Base-by-base conservation (phyloP, 495 filamentous ascomycete species). In the Hypoxylon cercidicola region DNA sequence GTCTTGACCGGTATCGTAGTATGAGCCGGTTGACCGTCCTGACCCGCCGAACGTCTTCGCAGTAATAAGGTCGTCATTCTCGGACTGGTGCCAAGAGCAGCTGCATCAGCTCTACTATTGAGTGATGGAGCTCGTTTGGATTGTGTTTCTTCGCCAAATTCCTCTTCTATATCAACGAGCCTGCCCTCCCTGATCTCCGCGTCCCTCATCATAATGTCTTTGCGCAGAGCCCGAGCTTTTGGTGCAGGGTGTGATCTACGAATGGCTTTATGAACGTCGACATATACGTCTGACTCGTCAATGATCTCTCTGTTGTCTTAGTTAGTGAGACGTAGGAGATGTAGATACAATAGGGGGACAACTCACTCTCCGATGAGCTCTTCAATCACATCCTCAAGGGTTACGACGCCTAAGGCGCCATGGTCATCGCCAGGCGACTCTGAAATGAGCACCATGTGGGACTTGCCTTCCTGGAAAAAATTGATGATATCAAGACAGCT, bases 391-490 rank as follows among this genome's bases (percentile, higher is more conserved):
- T 99, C 95, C 75, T 99, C 95, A 2, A 99, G 78, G 0, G 95
- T 99, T 10, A 98, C 91, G 1, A 99, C 95, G 19, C 95, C 95
- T 13, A 97, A 78, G 1, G 93, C 92, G 35, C 95, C 95, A 60
- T 90, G 87, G 70, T 96, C 88, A 62, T 96, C 89, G 11, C 95
- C 93, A 1, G 95, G 95, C 58, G 82, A 88, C 66, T 96, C 90
- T 6, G 93, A 97, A 9, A 97, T 93, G 21, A 99, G 82, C 9
- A 98, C 94, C 96, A 99, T 98, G 76, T 99, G 95, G 9, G 93
- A 96, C 74, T 98, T 98, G 51, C 95, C 95, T 78, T 99, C 94
- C 74, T 99, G 95, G 79, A 99, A 99, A 78, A 97, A 99, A 78
- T 99, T 99, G 74, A 99, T 89, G 64, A 98, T 99, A 72, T 99